These are phyloP conservation scores for Neurospora intermedia DNA, from an alignment of 495 filamentous ascomycete genomes.

Conservation along the genomic window DNA sequence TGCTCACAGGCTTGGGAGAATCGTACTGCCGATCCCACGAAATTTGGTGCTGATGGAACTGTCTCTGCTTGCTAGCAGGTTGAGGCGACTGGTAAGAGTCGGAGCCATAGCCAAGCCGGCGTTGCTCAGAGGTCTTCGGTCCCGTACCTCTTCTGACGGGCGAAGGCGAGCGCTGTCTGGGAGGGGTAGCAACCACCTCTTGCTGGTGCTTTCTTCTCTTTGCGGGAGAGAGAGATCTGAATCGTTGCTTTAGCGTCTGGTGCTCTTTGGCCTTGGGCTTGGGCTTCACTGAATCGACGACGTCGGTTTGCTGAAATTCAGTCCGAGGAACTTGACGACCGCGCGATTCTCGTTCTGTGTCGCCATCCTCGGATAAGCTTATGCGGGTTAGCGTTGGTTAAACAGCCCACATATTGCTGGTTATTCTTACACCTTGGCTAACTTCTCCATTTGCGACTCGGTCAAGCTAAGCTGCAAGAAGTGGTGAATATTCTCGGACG, in stretches of 20 bases:
- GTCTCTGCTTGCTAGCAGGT: constrained; percentile 3
- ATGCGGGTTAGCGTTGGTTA: not conserved
- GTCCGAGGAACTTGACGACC: not conserved
- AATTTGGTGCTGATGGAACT: not conserved
- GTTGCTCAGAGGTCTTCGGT: not conserved
- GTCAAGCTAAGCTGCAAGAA: constrained; percentile 16
- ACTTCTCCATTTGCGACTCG: constrained; percentile 16
- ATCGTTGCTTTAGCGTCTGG: constrained; percentile 4
- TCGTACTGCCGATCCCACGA: not conserved
- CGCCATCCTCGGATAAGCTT: constrained; percentile 9
- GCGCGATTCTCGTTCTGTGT: not conserved
- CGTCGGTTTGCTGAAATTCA: not conserved
- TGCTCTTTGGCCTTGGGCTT: not conserved
- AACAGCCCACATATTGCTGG: too few species aligned
- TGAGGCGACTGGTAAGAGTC: not conserved
- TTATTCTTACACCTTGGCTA: constrained; percentile 14
- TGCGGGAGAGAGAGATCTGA: constrained; percentile 8
- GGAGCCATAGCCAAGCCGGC: not conserved
- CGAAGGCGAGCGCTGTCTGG: constrained; percentile 14
- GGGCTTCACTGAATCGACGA: not conserved
- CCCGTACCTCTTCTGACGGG: constrained; percentile 8
- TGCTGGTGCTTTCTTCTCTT: constrained; percentile 2
- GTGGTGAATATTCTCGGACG: too few species aligned
- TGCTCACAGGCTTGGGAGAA: not conserved
- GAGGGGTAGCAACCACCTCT: not conserved